Evolutionary conservation across 2,329 filamentous ascomycete species (phyloP).

Genomic region (Aureobasidium sp.): DNA sequence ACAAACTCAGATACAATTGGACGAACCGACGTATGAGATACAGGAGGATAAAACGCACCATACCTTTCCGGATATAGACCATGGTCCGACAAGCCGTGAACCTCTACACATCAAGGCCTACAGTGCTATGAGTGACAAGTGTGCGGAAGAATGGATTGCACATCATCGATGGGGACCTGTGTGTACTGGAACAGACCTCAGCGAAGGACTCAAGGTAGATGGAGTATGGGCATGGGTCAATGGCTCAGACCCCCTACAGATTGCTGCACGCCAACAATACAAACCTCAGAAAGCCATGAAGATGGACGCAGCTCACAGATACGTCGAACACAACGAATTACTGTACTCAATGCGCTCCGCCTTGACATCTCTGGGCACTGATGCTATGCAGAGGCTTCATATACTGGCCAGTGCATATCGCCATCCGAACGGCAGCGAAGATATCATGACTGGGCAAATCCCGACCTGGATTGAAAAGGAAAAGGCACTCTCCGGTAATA

Average conservation of each 20-base stretch:
- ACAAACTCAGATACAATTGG: not conserved
- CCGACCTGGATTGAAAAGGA: not conserved
- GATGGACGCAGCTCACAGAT: constrained; percentile 3
- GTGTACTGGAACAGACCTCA: not conserved
- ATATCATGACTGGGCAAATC: not conserved
- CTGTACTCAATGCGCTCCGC: not conserved
- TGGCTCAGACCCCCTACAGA: not conserved
- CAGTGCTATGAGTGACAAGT: not conserved
- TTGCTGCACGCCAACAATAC: not conserved
- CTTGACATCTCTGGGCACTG: not conserved
- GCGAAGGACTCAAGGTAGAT: not conserved
- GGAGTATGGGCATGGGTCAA: constrained; percentile 6
- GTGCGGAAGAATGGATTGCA: not conserved
- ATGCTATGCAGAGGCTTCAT: not conserved
- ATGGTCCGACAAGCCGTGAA: not conserved
- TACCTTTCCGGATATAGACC: not conserved
- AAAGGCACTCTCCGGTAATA: not conserved
- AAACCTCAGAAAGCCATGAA: not conserved
- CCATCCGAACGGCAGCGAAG: not conserved
- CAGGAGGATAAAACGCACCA: not conserved
- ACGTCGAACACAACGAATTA: not conserved
- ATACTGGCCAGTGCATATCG: not conserved
- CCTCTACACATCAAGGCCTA: not conserved
- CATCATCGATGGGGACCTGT: not conserved
- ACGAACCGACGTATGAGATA: not conserved